phyloP scores from a whole-genome alignment of 139 green algal species.

The Picochlorum sp. region DNA sequence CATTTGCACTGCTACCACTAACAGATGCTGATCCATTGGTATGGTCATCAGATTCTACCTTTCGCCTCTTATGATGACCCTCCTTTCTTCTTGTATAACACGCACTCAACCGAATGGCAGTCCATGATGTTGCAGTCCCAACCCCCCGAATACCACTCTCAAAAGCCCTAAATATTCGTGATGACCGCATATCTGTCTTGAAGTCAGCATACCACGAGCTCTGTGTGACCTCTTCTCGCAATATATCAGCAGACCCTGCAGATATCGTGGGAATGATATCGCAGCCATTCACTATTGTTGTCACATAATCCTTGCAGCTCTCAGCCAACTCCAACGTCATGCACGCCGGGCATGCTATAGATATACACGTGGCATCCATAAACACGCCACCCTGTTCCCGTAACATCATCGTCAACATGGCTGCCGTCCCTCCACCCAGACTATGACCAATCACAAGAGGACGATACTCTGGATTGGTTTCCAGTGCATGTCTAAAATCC shows the following conservation, averaged over 20 bases:
- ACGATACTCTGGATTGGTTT: conserved; percentile 26
- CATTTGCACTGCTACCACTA: too few species aligned
- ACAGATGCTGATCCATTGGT: too few species aligned
- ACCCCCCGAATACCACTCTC: conserved; percentile 34
- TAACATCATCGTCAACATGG: conserved; percentile 84
- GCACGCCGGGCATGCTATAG: conserved; percentile 74
- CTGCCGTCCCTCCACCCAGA: conserved; percentile 75
- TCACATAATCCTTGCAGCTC: conserved; percentile 66
- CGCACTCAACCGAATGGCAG: conserved; percentile 15
- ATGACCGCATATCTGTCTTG: conserved; percentile 42
- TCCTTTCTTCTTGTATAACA: conserved; percentile 24
- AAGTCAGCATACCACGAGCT: conserved; percentile 43
- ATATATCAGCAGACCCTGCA: conserved; percentile 31
- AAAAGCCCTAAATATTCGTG: conserved; percentile 36
- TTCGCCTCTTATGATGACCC: background rate
- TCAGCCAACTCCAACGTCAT: conserved; percentile 75
- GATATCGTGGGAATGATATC: conserved; percentile 61
- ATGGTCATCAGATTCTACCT: background rate
- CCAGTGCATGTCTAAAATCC: conserved; percentile 45
- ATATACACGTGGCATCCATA: conserved; percentile 45
- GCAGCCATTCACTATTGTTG: conserved; percentile 60
- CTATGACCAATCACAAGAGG: conserved; percentile 58
- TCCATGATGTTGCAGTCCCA: conserved; percentile 32
- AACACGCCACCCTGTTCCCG: conserved; percentile 35
- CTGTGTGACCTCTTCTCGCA: conserved; percentile 41